These are phyloP conservation scores for Candida hungchunana DNA, from an alignment of 805 yeast species.

Conservation along the genomic window DNA sequence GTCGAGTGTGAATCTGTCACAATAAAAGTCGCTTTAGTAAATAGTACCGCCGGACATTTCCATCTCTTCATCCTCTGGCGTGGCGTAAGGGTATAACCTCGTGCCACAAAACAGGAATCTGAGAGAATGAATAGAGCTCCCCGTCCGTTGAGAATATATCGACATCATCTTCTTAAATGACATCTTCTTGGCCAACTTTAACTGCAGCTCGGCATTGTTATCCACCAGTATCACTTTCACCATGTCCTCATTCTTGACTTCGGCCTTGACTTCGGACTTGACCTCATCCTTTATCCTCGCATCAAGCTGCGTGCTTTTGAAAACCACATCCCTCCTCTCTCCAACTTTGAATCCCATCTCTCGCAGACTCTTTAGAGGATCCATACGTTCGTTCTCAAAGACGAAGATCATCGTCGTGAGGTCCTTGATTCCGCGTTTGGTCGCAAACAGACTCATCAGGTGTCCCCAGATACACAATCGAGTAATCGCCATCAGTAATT, in stretches of 20 bases:
- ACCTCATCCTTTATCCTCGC: not conserved
- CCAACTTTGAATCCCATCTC: not conserved
- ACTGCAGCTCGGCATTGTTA: too few species aligned
- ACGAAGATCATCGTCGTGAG: too few species aligned
- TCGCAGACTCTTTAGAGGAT: too few species aligned
- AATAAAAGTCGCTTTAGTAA: not conserved
- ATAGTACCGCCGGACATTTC: not conserved
- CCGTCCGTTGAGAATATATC: not conserved
- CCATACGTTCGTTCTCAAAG: too few species aligned
- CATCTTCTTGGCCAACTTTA: too few species aligned
- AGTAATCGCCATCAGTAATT: too few species aligned
- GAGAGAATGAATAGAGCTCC: not conserved
- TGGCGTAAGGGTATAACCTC: not conserved
- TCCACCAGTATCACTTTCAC: not conserved
- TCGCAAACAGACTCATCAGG: too few species aligned
- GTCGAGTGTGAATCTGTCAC: slow-evolving; percentile 12
- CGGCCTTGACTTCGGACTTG: slow-evolving; percentile 1
- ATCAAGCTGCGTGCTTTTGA: not conserved
- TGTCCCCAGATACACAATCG: too few species aligned
- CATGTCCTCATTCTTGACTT: not conserved
- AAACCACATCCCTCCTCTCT: not conserved
- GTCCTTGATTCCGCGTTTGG: too few species aligned
- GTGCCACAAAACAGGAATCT: not conserved
- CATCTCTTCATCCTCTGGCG: not conserved
- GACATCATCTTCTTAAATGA: too few species aligned